Base-by-base conservation (phyloP, 2,329 filamentous ascomycete genomes). In the Clonostachys sp. region DNA sequence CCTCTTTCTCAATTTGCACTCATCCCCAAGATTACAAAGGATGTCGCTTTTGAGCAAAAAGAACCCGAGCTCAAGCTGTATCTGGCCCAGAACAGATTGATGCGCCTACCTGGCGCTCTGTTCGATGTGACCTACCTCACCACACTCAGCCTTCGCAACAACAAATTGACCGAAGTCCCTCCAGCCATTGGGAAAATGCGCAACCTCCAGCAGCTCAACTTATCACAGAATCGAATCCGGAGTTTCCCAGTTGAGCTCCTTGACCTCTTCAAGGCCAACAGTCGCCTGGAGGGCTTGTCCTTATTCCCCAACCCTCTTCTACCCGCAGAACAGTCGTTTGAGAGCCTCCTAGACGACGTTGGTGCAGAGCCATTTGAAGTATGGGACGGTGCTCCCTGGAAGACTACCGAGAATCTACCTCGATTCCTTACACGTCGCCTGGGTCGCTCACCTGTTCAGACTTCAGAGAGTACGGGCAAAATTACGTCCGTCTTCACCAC, bases 121-220 rank as follows among this genome's bases (percentile, higher is more conserved):
- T 86, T 87, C 56, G 73, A 78, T 42, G 65, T 89, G 3, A 67
- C 80, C 18, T 69, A 81, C 54, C 67, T 89, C 33, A 83, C 79
- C 0, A 77, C 83, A 14, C 73, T 90, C 12, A 87, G 78, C 54
- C 70, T 90, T 14, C 80, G 86, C 35, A 78, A 74, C 50, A 89
- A 89, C 55, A 61, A 72, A 20, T 71, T 90, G 13, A 67, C 65
- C 0, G 77, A 85, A 56, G 64, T 90, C 3, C 81, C 86, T 2
- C 68, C 80, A 0, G 70, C 73, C 5, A 80, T 89, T 44, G 70
- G 68, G 18, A 76, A 77, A 34, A 70, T 89, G 7, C 60, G 59
- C 5, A 82, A 81, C 49, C 71, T 90, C 5, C 67, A 70, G 45
- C 74, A 81, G 45, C 74, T 90, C 38, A 89, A 88, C 54, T 55